Evolutionary conservation across 768 basidiomycete genomes (phyloP).

Genomic region (Tylopilus felleus): DNA sequence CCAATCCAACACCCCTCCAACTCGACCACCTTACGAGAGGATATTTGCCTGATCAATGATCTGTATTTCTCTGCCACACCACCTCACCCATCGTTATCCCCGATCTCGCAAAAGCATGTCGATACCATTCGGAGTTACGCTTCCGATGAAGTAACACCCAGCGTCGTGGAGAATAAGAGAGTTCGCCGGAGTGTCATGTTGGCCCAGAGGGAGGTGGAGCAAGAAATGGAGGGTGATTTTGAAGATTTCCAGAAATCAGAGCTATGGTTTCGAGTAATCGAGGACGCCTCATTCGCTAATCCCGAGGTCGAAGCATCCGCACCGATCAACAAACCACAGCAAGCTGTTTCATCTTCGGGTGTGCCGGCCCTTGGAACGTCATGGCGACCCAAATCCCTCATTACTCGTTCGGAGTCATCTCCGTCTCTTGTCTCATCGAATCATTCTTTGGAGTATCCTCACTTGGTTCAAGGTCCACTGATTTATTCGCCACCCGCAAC

Average conservation of each 20-base stretch:
- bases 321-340: constrained; percentile 3
- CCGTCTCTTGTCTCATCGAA: constrained; percentile 28
- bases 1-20: constrained; percentile 54
- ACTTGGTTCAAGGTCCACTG: constrained; percentile 17
- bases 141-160: constrained; percentile 43
- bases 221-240: constrained; percentile 90
- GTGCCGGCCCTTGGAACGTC: neutral
- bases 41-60: constrained; percentile 86
- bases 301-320: constrained; percentile 4
- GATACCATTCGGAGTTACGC: constrained; percentile 69
- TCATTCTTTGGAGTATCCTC: constrained; percentile 15
- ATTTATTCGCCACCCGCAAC: constrained; percentile 17
- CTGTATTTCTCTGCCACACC: constrained; percentile 72
- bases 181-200: constrained; percentile 79
- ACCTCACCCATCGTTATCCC: constrained; percentile 54
- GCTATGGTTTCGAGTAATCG: constrained; percentile 86
- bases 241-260: constrained; percentile 85
- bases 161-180: constrained; percentile 41
- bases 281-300: constrained; percentile 51
- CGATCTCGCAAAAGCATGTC: constrained; percentile 68
- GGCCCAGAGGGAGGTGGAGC: constrained; percentile 82
- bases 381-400: constrained; percentile 9
- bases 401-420: constrained; percentile 37
- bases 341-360: constrained; percentile 10
- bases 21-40: constrained; percentile 70